phyloP scores from a whole-genome alignment of 345 rosid species.

The Punica granatum region DNA sequence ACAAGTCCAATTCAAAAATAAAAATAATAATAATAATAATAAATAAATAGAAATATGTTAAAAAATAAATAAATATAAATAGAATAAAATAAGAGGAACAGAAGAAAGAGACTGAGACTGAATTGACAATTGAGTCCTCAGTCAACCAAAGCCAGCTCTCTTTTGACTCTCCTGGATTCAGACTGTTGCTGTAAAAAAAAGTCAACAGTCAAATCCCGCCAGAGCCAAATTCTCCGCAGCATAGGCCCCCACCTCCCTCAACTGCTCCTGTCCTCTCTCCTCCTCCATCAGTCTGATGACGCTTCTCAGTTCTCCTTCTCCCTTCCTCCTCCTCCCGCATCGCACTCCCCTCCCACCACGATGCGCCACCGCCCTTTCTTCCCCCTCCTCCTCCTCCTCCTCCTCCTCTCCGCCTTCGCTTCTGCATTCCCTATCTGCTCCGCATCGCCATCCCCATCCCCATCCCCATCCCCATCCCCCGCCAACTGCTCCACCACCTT shows the following conservation, averaged over 20 bases:
- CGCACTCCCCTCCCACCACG: background rate
- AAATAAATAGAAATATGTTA: too few species aligned
- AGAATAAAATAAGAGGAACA: too few species aligned
- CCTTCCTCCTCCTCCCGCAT: background rate
- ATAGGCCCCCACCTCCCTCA: too few species aligned
- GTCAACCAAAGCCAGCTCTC: constrained; percentile 17
- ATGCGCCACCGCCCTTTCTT: background rate
- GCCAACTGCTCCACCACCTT: constrained; percentile 16
- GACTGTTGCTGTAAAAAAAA: background rate
- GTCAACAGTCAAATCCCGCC: constrained; percentile 10
- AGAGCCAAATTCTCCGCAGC: background rate
- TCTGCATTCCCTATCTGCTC: background rate
- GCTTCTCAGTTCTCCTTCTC: background rate
- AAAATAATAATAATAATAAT: too few species aligned
- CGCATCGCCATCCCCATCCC: background rate
- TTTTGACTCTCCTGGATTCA: too few species aligned
- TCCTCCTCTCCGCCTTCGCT: background rate
- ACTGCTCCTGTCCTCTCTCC: too few species aligned
- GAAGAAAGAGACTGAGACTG: too few species aligned
- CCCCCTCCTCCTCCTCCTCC: background rate
- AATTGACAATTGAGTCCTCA: background rate
- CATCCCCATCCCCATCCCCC: background rate
- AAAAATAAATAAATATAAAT: too few species aligned
- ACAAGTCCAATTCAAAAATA: too few species aligned
- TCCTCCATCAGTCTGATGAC: background rate